Percentiles rank a stretch among this genome's conserved stretches.
Conservation (phyloP, 2,329 filamentous ascomycete genomes). For the Salinomyces thailandicus region DNA sequence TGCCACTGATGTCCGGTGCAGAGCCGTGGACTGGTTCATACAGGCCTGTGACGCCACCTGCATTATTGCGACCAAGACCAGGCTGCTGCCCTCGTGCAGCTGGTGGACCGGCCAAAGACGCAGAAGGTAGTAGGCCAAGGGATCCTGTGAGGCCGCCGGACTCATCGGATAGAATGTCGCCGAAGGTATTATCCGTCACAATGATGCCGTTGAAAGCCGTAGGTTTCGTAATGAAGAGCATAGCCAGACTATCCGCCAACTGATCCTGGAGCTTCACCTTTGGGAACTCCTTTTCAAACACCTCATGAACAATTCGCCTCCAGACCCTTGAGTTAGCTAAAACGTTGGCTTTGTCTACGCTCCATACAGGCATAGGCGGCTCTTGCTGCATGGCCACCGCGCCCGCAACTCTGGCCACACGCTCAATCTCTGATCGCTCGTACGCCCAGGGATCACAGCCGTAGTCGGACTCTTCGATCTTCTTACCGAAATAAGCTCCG, state of each 20-base stretch:
- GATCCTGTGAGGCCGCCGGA: constrained; percentile 38
- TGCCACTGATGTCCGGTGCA: constrained; percentile 26
- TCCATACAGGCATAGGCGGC: constrained; percentile 35
- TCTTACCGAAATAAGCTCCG: constrained; percentile 42
- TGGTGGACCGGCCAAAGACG: constrained; percentile 24
- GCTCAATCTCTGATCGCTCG: constrained; percentile 35
- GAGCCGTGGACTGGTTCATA: constrained; percentile 27
- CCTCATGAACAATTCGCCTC: constrained; percentile 34
- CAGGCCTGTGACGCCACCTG: constrained; percentile 30
- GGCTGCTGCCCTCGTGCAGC: constrained; percentile 7
- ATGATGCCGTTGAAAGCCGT: constrained; percentile 41
- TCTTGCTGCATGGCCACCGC: constrained; percentile 32
- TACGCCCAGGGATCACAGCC: constrained; percentile 43
- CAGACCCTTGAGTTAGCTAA: constrained; percentile 42
- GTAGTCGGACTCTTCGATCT: constrained; percentile 34
- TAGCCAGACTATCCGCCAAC: constrained; percentile 39
- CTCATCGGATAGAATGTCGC: constrained; percentile 39
- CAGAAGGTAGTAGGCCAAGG: constrained; percentile 37
- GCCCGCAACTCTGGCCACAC: constrained; percentile 38
- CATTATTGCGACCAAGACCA: constrained; percentile 24
- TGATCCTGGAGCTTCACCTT: constrained; percentile 37
- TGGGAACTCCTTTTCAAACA: constrained; percentile 35
- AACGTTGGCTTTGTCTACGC: constrained; percentile 45
- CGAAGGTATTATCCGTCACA: constrained; percentile 40
- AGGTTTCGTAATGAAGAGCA: constrained; percentile 40